Evolutionary conservation across 2,329 filamentous ascomycete genomes (phyloP), one percentile per base, ranked within the genome.

Genomic region (Colletotrichum brevisporum): DNA sequence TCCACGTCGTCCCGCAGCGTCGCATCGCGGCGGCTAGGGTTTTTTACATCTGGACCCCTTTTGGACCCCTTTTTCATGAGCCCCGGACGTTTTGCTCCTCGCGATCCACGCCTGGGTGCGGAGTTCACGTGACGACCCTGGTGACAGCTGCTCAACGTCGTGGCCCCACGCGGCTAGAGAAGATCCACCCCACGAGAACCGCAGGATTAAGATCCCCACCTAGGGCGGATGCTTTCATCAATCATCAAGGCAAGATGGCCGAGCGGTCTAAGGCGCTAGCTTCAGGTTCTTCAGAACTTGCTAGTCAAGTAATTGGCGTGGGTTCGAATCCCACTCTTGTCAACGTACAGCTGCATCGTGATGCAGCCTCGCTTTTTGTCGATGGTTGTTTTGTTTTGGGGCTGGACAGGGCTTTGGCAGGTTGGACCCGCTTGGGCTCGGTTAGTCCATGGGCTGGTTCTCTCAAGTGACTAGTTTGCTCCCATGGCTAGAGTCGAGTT

Each of bases 211-310:
- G 12, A 53, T 13, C 58, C 36, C 58, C 58, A 45, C 58, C 48
- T 53, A 45, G 58, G 58, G 58, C n/a, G 26, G 27, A 21, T 2
- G 31, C 52, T 9, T 16, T 21, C 21, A 24, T 47, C 58, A 0
- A 31, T 15, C 2, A 15, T 24, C 6, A 52, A 26, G 58, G 58
- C 58, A 61, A 61, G 58, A 61, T 61, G 58, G 58, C 58, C 48
- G 58, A 61, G 58, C 58, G 58, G 58, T 61, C 58, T 61, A 61
- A 61, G 58, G 58, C 58, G 58, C 58, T 53, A 61, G 58, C 58
- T 61, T 61, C 58, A 61, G 58, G 58, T 52, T n/a, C 6, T 36
- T 12, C 16, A n/a, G 45, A 47, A 18, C 15, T 18, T 47, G 58
- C 58, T 61, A 53, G 58, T 61, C 47, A 52, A 53, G 58, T 15